Percentiles rank a stretch among this genome's conserved stretches.
These are phyloP conservation scores for Ramaria sp. DNA, from an alignment of 768 basidiomycete genomes.

Conservation along the genomic window DNA sequence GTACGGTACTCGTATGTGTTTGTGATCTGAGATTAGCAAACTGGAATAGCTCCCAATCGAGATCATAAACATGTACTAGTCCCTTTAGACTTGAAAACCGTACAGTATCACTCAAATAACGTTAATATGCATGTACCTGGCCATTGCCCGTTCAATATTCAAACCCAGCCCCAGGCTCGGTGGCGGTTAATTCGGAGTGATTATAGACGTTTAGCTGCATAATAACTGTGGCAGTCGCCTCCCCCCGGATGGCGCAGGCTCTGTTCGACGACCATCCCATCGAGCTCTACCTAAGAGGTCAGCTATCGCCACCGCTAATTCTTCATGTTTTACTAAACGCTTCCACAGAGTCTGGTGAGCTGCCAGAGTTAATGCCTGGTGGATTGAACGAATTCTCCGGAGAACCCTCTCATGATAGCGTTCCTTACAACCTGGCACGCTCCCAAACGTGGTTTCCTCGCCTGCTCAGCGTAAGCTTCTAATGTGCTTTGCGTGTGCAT, in stretches of 20 bases:
- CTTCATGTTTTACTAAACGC: conserved; percentile 1
- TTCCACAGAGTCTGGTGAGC: conserved; percentile 48
- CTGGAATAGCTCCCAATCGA: too few relatives aligned
- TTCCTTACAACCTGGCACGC: conserved; percentile 19
- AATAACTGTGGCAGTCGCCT: too few relatives aligned
- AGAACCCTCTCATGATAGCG: conserved; percentile 27
- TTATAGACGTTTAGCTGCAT: too few relatives aligned
- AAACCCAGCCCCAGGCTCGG: too few relatives aligned
- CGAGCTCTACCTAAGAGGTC: conserved; percentile 61
- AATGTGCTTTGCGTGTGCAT: conserved; percentile 15
- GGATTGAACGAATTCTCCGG: conserved; percentile 27
- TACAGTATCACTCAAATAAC: too few relatives aligned
- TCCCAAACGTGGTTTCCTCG: conserved; percentile 11
- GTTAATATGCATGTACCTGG: too few relatives aligned
- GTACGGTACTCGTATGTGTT: too few relatives aligned
- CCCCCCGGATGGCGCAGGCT: conserved; percentile 54
- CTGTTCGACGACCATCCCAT: conserved; percentile 71
- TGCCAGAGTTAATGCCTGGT: conserved; percentile 47
- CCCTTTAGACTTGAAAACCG: too few relatives aligned
- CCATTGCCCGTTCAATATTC: too few relatives aligned
- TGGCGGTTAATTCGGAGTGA: too few relatives aligned
- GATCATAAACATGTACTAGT: too few relatives aligned
- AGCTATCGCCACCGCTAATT: conserved; percentile 11
- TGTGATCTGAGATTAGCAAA: too few relatives aligned
- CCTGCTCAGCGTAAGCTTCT: conserved; percentile 24